Base-by-base conservation (phyloP, 148 eudicot genomes). In the Cornus suecica region DNA sequence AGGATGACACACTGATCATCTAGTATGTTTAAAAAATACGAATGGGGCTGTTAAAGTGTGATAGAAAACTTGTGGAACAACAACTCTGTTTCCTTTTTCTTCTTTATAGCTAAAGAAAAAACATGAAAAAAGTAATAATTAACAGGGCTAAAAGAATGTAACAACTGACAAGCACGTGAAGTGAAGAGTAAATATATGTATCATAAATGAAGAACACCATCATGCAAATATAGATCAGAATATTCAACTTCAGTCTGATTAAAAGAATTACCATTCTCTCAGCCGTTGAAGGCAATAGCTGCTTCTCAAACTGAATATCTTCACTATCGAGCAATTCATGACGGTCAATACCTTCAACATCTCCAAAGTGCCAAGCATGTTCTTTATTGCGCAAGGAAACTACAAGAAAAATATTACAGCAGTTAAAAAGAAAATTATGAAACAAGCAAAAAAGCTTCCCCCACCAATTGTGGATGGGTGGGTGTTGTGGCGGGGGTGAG, bases 251-350 rank as follows among this genome's bases (percentile, higher is more conserved):
- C 26, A 64, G 69, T 26, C 28, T 74, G 63, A 48, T 42, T n/a
- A 69, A 16, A 37, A 13, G 18, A 6, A 27, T 85, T 85, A 92
- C 97, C 92, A 77, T 80, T 78, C 81, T 75, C 31, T 76, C 77
- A 20, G 30, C 37, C 34, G 83, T 68, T 14, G 87, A 60, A 74
- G 80, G 60, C 58, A 62, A 61, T 24, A 79, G 73, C 61, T 80
- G 82, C 80, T 82, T 83, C 77, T 79, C 76, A 70, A 77, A 68
- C 29, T 74, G 82, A 83, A 72, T 56, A 73, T 83, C 81, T 76
- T 84, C 92, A 73, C 76, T 88, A 78, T 41, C 23, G 10, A 72
- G 81, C 82, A 75, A 74, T 68, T 83, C 86, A n/a, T 80, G 74
- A 72, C 78, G 54, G 68, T 81, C 73, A 58, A 72, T 79, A 73